Evolutionary conservation across 2,329 filamentous ascomycete genomes (phyloP).

Genomic region (Sporothrix pseudoabietina): DNA sequence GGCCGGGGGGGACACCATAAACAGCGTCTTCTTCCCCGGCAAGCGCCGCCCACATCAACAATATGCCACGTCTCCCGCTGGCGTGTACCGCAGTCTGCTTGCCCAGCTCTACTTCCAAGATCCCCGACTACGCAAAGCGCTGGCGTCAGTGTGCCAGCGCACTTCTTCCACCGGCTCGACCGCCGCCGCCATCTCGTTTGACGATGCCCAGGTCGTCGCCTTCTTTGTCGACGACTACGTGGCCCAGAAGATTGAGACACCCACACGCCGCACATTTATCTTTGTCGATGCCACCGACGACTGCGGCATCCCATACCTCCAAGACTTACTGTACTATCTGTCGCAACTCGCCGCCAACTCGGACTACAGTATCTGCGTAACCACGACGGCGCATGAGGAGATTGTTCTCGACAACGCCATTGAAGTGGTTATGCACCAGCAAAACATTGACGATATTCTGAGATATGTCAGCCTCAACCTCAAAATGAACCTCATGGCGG

Average conservation of each 20-base stretch:
- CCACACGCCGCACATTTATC: conserved; percentile 39
- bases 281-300: conserved; percentile 41
- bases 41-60: conserved; percentile 23
- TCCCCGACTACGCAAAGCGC: conserved; percentile 38
- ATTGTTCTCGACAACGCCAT: conserved; percentile 36
- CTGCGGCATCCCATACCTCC: conserved; percentile 36
- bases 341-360: conserved; percentile 40
- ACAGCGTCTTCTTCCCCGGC: conserved; percentile 34
- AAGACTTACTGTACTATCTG: conserved; percentile 39
- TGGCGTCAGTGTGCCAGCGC: conserved; percentile 30
- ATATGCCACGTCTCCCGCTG: conserved; percentile 35
- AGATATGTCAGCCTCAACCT: conserved; percentile 41
- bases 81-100: conserved; percentile 39
- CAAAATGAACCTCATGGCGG: conserved; percentile 35
- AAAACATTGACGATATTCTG: conserved; percentile 42
- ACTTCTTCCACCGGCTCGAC: not conserved
- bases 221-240: conserved; percentile 43
- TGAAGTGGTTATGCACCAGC: conserved; percentile 39
- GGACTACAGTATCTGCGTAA: conserved; percentile 42
- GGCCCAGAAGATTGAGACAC: conserved; percentile 37
- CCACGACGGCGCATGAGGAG: conserved; percentile 37
- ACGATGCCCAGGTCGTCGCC: conserved; percentile 39
- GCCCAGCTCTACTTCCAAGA: conserved; percentile 41
- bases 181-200: conserved; percentile 29
- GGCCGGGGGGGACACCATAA: conserved; percentile 36